A percentile compares a stretch with the other conserved stretches of the same genome.
These are phyloP conservation scores for Phytophthora gonapodyides DNA, from an alignment of 352 stramenopile genomes.

Conservation along the genomic window DNA sequence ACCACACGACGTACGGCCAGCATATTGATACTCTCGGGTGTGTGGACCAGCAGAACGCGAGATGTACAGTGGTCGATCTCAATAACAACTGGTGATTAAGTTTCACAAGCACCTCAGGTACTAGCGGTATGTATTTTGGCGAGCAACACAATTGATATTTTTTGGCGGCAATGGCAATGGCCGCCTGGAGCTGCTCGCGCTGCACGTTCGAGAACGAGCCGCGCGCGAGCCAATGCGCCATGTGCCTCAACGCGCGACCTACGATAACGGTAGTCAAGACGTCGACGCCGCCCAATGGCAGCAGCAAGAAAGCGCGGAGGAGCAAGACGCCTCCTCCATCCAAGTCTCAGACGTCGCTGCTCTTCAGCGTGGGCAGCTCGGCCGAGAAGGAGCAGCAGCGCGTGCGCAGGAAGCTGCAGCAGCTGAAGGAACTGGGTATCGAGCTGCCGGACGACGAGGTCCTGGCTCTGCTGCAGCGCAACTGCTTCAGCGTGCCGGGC, in stretches of 20 bases:
- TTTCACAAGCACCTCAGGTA: no score
- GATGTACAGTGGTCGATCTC: no score
- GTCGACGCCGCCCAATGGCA: not conserved
- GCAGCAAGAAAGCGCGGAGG: conserved; percentile 21
- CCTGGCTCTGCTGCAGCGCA: conserved; percentile 62
- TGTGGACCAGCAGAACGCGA: conserved; percentile 17
- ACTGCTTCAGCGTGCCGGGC: conserved; percentile 74
- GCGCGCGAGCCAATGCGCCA: conserved; percentile 45
- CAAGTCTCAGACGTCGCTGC: conserved; percentile 35
- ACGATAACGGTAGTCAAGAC: not conserved
- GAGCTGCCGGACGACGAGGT: conserved; percentile 58
- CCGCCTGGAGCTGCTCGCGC: conserved; percentile 65
- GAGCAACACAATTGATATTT: not conserved
- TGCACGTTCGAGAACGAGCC: conserved; percentile 80
- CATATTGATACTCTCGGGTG: conserved; percentile 5
- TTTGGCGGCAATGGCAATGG: conserved; percentile 9
- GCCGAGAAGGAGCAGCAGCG: conserved; percentile 61
- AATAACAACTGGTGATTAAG: no score
- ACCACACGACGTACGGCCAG: conserved; percentile 11
- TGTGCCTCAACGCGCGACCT: conserved; percentile 46
- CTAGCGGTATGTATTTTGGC: no score
- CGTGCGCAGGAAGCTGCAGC: conserved; percentile 68
- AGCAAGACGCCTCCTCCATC: conserved; percentile 5
- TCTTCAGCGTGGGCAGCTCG: conserved; percentile 66
- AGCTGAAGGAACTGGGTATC: conserved; percentile 80